Conservation (phyloP, 257 asterid species). For the Salvia rosmarinus region DNA sequence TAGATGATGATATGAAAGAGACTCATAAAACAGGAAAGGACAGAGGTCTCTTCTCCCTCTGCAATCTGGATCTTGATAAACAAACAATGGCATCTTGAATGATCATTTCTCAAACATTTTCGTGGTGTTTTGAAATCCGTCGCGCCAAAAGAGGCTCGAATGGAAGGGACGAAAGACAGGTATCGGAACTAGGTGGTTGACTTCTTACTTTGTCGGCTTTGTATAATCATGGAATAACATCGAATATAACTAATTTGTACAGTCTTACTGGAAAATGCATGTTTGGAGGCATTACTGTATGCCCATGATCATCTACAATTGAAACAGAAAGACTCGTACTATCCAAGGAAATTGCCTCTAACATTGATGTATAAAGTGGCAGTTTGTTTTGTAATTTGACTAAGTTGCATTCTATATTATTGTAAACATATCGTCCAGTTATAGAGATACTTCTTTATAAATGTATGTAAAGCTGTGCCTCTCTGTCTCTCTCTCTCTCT, state of each 20-base stretch:
- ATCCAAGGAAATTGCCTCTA: neutral
- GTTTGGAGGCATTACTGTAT: slow-evolving; percentile 12
- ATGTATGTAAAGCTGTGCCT: neutral
- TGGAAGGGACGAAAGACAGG: slow-evolving; percentile 10
- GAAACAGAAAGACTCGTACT: slow-evolving; percentile 4
- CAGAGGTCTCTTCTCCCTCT: slow-evolving; percentile 77
- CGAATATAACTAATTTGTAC: slow-evolving; percentile 37
- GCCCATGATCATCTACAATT: slow-evolving; percentile 1
- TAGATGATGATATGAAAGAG: no score
- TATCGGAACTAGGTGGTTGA: neutral
- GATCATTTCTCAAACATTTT: neutral
- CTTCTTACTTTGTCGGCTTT: slow-evolving; percentile 22
- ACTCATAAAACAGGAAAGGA: slow-evolving; percentile 46
- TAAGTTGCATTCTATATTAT: slow-evolving; percentile 17
- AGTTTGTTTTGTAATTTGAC: slow-evolving; percentile 22
- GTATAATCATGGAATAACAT: slow-evolving; percentile 41
- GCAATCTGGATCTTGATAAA: slow-evolving; percentile 55
- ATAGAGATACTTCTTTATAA: slow-evolving; percentile 14
- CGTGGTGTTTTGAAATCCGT: slow-evolving; percentile 6
- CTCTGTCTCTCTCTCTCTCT: no score
- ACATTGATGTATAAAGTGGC: slow-evolving; percentile 19
- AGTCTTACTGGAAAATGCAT: slow-evolving; percentile 38
- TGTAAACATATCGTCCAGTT: slow-evolving; percentile 10
- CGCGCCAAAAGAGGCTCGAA: slow-evolving; percentile 10
- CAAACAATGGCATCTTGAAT: slow-evolving; percentile 8